Evolutionary conservation across 495 filamentous ascomycete genomes (phyloP).

Genomic region (Penicillium atrosanguineum): DNA sequence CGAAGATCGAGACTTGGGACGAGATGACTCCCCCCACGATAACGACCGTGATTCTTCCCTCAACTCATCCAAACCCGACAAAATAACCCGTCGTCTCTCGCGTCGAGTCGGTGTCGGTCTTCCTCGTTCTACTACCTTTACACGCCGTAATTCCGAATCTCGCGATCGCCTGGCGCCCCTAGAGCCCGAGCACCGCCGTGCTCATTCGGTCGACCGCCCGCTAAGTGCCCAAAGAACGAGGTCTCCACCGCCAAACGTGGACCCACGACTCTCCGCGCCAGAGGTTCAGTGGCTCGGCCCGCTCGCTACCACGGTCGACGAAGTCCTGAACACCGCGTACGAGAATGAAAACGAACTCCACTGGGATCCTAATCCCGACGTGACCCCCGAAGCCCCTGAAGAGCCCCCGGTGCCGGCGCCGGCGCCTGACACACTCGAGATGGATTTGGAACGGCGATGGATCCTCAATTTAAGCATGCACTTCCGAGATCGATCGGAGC

Average conservation of each 20-base stretch:
- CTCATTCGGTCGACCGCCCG: conserved; percentile 67
- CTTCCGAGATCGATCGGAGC: conserved; percentile 89
- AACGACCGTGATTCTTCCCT: conserved; percentile 18
- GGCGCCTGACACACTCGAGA: conserved; percentile 58
- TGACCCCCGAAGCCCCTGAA: conserved; percentile 29
- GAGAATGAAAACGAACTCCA: conserved; percentile 22
- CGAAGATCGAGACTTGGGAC: conserved; percentile 40
- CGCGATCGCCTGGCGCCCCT: conserved; percentile 68
- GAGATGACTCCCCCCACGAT: conserved; percentile 19
- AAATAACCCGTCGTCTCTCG: conserved; percentile 55
- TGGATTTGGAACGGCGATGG: conserved; percentile 87
- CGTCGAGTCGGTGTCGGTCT: conserved; percentile 75
- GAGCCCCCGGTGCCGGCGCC: conserved; percentile 9
- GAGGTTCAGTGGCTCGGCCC: conserved; percentile 47
- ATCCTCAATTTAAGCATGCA: conserved; percentile 99
- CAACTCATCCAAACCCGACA: conserved; percentile 38
- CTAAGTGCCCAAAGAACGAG: conserved; percentile 44
- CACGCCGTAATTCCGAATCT: conserved; percentile 75
- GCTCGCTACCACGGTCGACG: conserved; percentile 37
- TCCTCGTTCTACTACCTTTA: conserved; percentile 72
- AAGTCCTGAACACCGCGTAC: conserved; percentile 14
- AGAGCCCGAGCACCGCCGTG: conserved; percentile 65
- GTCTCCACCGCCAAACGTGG: conserved; percentile 42
- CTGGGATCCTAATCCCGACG: conserved; percentile 22
- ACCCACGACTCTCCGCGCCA: conserved; percentile 46